These are phyloP conservation scores for Curvularia verruculosa DNA, from an alignment of 2,329 filamentous ascomycete species.

Conservation along the genomic window DNA sequence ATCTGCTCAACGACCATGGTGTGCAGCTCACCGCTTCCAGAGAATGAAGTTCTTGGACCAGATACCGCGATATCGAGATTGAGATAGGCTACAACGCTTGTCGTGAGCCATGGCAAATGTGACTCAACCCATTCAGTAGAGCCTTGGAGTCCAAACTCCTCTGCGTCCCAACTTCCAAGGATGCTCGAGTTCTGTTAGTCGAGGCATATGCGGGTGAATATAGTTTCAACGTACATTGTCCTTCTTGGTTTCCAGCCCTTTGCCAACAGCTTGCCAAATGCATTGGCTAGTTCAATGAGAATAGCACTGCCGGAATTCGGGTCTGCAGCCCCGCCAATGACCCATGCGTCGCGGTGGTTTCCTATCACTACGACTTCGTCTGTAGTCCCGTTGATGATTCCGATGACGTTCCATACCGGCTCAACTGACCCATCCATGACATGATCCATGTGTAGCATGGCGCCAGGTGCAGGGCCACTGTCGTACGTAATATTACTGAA, in stretches of 20 bases:
- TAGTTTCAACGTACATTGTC: constrained; percentile 53
- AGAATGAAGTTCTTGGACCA: constrained; percentile 50
- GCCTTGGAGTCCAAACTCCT: constrained; percentile 48
- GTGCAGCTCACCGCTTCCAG: constrained; percentile 51
- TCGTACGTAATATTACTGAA: constrained; percentile 44
- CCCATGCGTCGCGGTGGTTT: constrained; percentile 62
- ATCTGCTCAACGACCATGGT: constrained; percentile 41
- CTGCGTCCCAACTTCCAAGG: constrained; percentile 52
- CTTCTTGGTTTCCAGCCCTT: constrained; percentile 60
- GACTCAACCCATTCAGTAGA: constrained; percentile 59
- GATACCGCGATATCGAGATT: constrained; percentile 59
- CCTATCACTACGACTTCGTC: constrained; percentile 62
- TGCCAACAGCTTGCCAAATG: constrained; percentile 55
- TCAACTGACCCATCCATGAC: constrained; percentile 82
- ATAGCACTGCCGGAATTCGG: constrained; percentile 59
- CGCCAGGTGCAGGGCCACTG: constrained; percentile 56
- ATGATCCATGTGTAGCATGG: constrained; percentile 57
- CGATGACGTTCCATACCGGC: constrained; percentile 76
- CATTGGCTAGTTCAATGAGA: constrained; percentile 57
- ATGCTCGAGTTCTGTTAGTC: constrained; percentile 44
- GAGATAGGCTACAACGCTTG: constrained; percentile 55
- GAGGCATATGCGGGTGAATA: constrained; percentile 50
- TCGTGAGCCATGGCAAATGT: constrained; percentile 55
- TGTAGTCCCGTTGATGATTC: constrained; percentile 68
- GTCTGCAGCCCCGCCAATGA: constrained; percentile 59